phyloP scores from a whole-genome alignment of 2,329 filamentous ascomycete species.

The Phyllosticta capitalensis region DNA sequence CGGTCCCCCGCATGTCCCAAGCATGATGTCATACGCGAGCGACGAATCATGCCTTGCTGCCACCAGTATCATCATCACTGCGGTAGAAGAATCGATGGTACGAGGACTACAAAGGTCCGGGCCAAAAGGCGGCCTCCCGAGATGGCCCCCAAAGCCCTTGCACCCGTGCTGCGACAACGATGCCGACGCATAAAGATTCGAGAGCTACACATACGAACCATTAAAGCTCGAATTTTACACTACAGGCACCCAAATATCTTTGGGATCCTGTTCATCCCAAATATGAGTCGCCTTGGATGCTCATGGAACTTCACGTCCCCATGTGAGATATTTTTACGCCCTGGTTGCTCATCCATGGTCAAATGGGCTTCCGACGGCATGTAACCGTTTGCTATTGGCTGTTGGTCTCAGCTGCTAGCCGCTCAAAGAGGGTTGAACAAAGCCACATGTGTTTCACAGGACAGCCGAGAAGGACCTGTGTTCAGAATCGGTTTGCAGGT shows the following conservation, averaged over 20 bases:
- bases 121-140: no score
- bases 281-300: no score
- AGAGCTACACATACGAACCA: no score
- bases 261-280: no score
- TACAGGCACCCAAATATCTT: no score
- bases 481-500: not conserved
- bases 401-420: not conserved
- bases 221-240: no score
- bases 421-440: not conserved
- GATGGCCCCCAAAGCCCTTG: no score
- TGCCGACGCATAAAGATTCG: no score
- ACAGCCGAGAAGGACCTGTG: not conserved
- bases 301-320: not conserved
- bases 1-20: not conserved
- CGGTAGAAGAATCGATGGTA: no score
- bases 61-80: no score
- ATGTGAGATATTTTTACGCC: not conserved
- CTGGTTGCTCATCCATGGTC: not conserved
- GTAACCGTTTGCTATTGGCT: not conserved
- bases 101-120: no score
- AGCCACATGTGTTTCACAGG: not conserved
- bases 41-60: not conserved
- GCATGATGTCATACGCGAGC: not conserved
- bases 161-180: no score
- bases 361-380: not conserved